These are phyloP conservation scores for Stenogyne calaminthoides DNA, from an alignment of 305 asterid species.

Conservation along the genomic window DNA sequence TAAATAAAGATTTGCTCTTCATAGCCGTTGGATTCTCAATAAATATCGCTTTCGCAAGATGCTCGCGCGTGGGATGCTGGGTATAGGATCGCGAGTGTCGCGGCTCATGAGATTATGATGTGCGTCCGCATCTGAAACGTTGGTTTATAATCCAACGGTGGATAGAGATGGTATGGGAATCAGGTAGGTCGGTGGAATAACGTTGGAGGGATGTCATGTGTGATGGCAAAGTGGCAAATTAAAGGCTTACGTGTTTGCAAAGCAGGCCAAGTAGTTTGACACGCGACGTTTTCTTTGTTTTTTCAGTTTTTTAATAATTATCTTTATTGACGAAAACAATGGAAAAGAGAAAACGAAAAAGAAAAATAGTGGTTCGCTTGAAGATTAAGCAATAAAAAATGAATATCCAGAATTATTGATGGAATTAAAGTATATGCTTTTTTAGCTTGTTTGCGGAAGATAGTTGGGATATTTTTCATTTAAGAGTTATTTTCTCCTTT, in stretches of 20 bases:
- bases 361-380: constrained; percentile 7
- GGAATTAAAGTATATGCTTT: neutral
- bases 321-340: neutral
- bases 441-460: neutral
- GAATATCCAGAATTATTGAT: neutral
- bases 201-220: constrained; percentile 25
- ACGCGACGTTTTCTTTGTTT: constrained; percentile 30
- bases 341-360: neutral
- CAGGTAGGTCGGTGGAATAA: constrained; percentile 34
- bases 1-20: neutral
- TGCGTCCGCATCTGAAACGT: no score
- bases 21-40: constrained; percentile 39
- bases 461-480: neutral
- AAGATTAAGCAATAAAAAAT: constrained; percentile 12
- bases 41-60: constrained; percentile 44
- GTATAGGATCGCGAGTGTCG: constrained; percentile 20
- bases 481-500: no score
- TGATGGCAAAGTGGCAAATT: constrained; percentile 30
- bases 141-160: constrained; percentile 26
- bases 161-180: neutral
- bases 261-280: constrained; percentile 37
- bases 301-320: neutral
- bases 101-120: constrained; percentile 36
- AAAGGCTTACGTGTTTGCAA: constrained; percentile 55
- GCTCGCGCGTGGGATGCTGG: constrained; percentile 23